Conservation (phyloP, 2,329 filamentous ascomycete species). For the Curvularia spicifera region DNA sequence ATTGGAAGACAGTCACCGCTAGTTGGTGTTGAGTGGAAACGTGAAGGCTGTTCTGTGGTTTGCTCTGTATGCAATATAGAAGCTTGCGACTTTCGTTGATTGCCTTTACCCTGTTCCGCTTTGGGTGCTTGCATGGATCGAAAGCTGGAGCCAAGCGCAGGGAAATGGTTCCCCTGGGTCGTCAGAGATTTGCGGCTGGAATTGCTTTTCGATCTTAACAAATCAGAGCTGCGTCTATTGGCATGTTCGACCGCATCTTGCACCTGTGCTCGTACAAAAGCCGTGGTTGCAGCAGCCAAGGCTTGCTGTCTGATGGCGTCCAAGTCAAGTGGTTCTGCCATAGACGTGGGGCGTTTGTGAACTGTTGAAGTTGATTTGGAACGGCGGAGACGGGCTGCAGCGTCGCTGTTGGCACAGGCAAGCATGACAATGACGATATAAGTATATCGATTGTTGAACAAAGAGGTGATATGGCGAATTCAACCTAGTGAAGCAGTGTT, state of each 20-base stretch:
- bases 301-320: slow-evolving; percentile 46
- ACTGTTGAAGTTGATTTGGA: slow-evolving; percentile 47
- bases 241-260: slow-evolving; percentile 24
- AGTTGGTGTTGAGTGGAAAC: slow-evolving; percentile 25
- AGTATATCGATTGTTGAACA: slow-evolving; percentile 25
- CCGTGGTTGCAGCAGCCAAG: slow-evolving; percentile 47
- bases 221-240: slow-evolving; percentile 27
- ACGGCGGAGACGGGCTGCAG: slow-evolving; percentile 46
- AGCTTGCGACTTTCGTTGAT: slow-evolving; percentile 19
- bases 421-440: slow-evolving; percentile 38
- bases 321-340: slow-evolving; percentile 33
- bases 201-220: slow-evolving; percentile 43
- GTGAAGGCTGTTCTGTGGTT: slow-evolving; percentile 30
- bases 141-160: slow-evolving; percentile 41
- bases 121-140: slow-evolving; percentile 32
- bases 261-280: slow-evolving; percentile 43
- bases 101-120: slow-evolving; percentile 13
- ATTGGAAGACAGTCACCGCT: slow-evolving; percentile 14
- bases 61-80: slow-evolving; percentile 15
- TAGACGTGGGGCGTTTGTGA: slow-evolving; percentile 29
- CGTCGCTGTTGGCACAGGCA: slow-evolving; percentile 46
- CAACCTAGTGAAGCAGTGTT: slow-evolving; percentile 33
- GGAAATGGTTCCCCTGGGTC: slow-evolving; percentile 48
- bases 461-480: slow-evolving; percentile 23
- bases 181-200: slow-evolving; percentile 42